Percentiles rank a stretch among this genome's conserved stretches.
phyloP scores from a whole-genome alignment of 2,329 filamentous ascomycete genomes.

The Penicillium digitatum region DNA sequence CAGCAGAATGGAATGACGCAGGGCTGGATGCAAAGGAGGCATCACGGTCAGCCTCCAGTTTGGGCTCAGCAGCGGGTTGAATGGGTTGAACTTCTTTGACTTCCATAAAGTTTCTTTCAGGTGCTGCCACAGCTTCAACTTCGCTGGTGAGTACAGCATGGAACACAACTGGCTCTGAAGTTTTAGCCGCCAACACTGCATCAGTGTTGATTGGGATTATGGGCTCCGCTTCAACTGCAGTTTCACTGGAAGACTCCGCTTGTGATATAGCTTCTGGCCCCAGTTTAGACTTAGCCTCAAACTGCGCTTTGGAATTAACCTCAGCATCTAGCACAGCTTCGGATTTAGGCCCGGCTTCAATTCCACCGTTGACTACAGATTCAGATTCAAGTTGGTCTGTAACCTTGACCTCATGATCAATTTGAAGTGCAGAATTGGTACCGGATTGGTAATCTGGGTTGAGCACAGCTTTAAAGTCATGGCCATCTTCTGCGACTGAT shows the following conservation, averaged over 20 bases:
- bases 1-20: conserved; percentile 44
- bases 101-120: neutral
- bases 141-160: neutral
- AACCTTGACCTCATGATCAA: neutral
- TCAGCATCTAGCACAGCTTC: neutral
- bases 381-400: neutral
- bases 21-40: conserved; percentile 35
- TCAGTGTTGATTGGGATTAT: neutral
- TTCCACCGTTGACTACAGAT: neutral
- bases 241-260: neutral
- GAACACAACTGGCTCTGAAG: neutral
- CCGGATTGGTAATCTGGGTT: neutral
- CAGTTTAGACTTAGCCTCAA: neutral
- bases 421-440: neutral
- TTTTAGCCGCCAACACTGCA: neutral
- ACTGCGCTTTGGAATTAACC: neutral
- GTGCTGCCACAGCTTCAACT: neutral
- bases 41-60: conserved; percentile 25
- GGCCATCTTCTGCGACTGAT: conserved; percentile 8
- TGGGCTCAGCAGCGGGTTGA: neutral
- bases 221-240: neutral
- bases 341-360: neutral
- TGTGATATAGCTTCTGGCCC: neutral
- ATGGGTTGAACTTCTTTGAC: neutral
- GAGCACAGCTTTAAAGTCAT: neutral